Base-by-base conservation (phyloP, 2,329 filamentous ascomycete species). In the Scedosporium dehoogii region DNA sequence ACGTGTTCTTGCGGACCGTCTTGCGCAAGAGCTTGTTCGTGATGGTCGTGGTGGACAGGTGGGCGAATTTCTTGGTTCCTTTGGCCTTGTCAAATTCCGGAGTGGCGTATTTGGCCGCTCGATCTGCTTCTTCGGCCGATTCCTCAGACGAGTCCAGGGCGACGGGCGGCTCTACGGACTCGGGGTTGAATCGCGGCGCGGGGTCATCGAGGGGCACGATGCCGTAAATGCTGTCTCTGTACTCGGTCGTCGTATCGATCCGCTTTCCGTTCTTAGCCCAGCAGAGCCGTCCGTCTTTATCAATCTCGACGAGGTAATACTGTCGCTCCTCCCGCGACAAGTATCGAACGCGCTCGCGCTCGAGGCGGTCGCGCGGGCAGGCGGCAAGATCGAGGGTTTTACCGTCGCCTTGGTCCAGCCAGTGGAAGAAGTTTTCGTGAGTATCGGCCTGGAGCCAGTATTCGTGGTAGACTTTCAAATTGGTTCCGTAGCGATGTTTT, bases 361-460 rank as follows among this genome's bases (percentile, higher is more conserved):
- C 90, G 6, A 96, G 77, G 14, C 85, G 79, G 64, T 90, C 87
- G 42, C 92, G 81, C 1, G 91, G 87, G 66, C 91, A 91, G 0
- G 84, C 81, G 3, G 85, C 81, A 12, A 93, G 76, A 65, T 93
- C 88, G 53, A 94, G 71, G 46, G 82, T 73, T 67, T 79, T 85
- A 0, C 92, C 92, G 58, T 87, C 87, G 4, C 92, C 92, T 63
- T 89, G 80, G 71, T 97, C 92, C 1, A 96, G 79, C 92, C 92
- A 96, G 75, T 92, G 93, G 73, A 96, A 96, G 80, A 92, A 97
- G 70, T 94, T 96, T 71, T 96, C 88, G 4, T 85, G 83, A 0
- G 91, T 93, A 29, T 89, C 79, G 1, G 85, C 79, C 64, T 82
- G 84, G 72, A 91, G 91, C 92, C 92, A 97, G 66, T 89, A 85